phyloP scores from a whole-genome alignment of 345 rosid genomes.

The Erucastrum elatum region DNA sequence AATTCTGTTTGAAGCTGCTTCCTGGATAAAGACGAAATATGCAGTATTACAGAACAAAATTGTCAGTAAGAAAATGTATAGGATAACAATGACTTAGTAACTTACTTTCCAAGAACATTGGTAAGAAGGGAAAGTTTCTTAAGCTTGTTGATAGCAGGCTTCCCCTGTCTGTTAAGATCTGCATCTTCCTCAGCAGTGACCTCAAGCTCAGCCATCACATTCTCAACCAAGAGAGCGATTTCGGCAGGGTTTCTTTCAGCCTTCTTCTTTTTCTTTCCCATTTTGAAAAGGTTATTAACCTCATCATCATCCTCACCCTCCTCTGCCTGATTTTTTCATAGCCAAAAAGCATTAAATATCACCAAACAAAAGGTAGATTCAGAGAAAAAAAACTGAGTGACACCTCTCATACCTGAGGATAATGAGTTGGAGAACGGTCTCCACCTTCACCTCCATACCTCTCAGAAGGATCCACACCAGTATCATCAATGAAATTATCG shows the following conservation, averaged over 20 bases:
- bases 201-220: conserved; percentile 97
- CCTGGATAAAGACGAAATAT: conserved; percentile 47
- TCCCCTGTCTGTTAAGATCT: conserved; percentile 75
- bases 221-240: conserved; percentile 81
- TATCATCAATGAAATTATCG: conserved; percentile 91
- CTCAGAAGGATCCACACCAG: conserved; percentile 80
- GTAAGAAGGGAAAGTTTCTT: conserved; percentile 86
- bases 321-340: conserved; percentile 58
- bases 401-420: conserved; percentile 30
- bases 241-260: conserved; percentile 89
- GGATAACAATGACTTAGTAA: conserved; percentile 2
- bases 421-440: conserved; percentile 78
- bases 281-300: conserved; percentile 74
- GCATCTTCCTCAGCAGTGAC: conserved; percentile 93
- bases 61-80: not conserved
- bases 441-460: conserved; percentile 65
- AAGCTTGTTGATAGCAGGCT: conserved; percentile 92
- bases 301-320: conserved; percentile 92
- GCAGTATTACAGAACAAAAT: not conserved
- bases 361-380: not conserved
- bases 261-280: conserved; percentile 89
- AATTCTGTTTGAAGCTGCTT: conserved; percentile 96
- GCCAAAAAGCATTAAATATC: conserved; percentile 16
- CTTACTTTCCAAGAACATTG: conserved; percentile 94
- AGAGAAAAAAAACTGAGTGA: not conserved